Evolutionary conservation across 2,329 filamentous ascomycete species (phyloP).

Genomic region (Leptographium procerum): DNA sequence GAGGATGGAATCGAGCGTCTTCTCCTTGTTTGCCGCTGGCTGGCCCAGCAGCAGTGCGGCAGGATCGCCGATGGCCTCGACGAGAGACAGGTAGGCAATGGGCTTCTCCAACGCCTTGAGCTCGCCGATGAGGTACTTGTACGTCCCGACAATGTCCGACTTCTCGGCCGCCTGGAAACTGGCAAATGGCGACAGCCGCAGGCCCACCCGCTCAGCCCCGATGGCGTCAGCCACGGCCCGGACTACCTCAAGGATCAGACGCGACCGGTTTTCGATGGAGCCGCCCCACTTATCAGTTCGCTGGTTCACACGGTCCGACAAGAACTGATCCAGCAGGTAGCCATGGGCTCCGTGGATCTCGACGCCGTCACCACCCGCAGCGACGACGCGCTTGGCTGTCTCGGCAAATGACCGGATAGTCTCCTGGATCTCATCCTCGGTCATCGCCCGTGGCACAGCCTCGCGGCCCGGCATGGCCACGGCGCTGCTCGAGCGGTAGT

Average conservation of each 20-base stretch:
- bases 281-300: slow-evolving; percentile 59
- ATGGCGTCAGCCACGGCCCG: slow-evolving; percentile 42
- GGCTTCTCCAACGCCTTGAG: slow-evolving; percentile 18
- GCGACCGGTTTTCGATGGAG: slow-evolving; percentile 58
- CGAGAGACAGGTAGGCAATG: slow-evolving; percentile 42
- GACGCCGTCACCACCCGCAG: slow-evolving; percentile 55
- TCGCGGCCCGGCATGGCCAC: slow-evolving; percentile 30
- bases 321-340: slow-evolving; percentile 61
- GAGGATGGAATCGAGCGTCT: slow-evolving; percentile 20
- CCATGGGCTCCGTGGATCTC: slow-evolving; percentile 72
- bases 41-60: not conserved
- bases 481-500: slow-evolving; percentile 26
- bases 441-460: slow-evolving; percentile 46
- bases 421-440: slow-evolving; percentile 50
- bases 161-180: slow-evolving; percentile 47
- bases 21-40: slow-evolving; percentile 16
- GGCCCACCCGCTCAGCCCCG: slow-evolving; percentile 34
- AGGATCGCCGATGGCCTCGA: slow-evolving; percentile 29
- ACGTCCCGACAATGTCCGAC: slow-evolving; percentile 12
- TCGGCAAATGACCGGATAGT: slow-evolving; percentile 49
- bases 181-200: slow-evolving; percentile 44
- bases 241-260: slow-evolving; percentile 56
- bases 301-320: slow-evolving; percentile 56
- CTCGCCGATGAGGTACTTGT: slow-evolving; percentile 1
- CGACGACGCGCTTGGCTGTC: slow-evolving; percentile 41